Evolutionary conservation across 2,329 filamentous ascomycete genomes (phyloP).

Genomic region (Fusarium nurragi): DNA sequence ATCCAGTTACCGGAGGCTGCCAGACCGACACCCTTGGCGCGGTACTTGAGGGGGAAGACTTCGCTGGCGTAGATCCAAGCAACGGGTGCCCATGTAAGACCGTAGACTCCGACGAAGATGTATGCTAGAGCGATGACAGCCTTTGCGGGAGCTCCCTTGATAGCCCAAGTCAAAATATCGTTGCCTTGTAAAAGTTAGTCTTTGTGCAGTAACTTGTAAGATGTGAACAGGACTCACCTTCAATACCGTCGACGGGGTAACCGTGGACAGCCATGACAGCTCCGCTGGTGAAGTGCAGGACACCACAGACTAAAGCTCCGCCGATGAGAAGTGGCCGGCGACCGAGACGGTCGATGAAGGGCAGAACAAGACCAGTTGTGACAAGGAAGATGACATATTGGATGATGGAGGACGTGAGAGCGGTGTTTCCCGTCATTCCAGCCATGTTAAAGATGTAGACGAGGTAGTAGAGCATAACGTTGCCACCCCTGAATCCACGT

Average conservation of each 20-base stretch:
- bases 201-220: rapidly evolving
- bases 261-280: slow-evolving; percentile 61
- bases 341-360: slow-evolving; percentile 60
- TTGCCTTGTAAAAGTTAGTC: slow-evolving; percentile 50
- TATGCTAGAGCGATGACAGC: slow-evolving; percentile 62
- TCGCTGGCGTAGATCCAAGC: slow-evolving; percentile 69
- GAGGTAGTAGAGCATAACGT: slow-evolving; percentile 68
- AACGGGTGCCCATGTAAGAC: slow-evolving; percentile 58
- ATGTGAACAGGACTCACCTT: slow-evolving; percentile 34
- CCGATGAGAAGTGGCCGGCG: slow-evolving; percentile 58
- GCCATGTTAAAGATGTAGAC: slow-evolving; percentile 72
- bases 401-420: slow-evolving; percentile 61
- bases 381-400: slow-evolving; percentile 66
- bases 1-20: slow-evolving; percentile 58
- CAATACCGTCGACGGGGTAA: slow-evolving; percentile 54
- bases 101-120: slow-evolving; percentile 53
- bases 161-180: slow-evolving; percentile 56
- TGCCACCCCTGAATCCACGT: slow-evolving; percentile 52
- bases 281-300: slow-evolving; percentile 59
- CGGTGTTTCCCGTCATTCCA: slow-evolving; percentile 54
- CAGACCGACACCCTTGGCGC: slow-evolving; percentile 64
- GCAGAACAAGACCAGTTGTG: slow-evolving; percentile 60
- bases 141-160: slow-evolving; percentile 57
- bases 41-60: slow-evolving; percentile 57
- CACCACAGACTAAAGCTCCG: slow-evolving; percentile 57